Base-by-base conservation (phyloP, 1,284 basidiomycete genomes). In the Apiotrichum veenhuisii region DNA sequence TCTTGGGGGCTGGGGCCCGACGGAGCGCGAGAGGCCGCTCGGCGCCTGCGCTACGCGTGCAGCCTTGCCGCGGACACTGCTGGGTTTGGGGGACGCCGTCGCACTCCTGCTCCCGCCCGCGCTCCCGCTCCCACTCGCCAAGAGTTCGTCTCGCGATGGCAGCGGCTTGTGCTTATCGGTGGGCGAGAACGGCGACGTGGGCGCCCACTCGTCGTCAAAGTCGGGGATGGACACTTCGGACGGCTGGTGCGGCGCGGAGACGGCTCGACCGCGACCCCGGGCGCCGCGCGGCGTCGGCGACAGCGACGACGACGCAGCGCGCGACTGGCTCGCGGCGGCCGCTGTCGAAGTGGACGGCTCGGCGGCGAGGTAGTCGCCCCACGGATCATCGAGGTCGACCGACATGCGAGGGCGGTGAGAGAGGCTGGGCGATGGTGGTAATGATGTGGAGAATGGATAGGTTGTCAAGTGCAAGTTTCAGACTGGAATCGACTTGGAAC, bases 351-450 rank as follows among this genome's bases (percentile, higher is more conserved):
- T n/a, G n/a, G n/a, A n/a, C 9, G 12, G 36, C 20, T 40, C 48
- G 17, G 20, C 11, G 10, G 48, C 48, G 26, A 50, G 38, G 25
- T 26, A 36, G 10, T 50, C 48, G 9, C 23, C 48, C 48, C 48
- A 50, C 23, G 48, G 48, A 22, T 50, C 48, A n/a, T 50, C 48
- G 37, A 50, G 48, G 37, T 50, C 48, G 23, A 48, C 30, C 14
- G 46, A 48, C 46, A 48, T 48, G 33, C 46, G 44, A 46, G 25
- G 30, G 30, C 30, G 30, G 30, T 30, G 30, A 5, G 30, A 30
- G 30, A 30, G 30, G 12, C 7, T 38, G 18, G 8, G 18, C 18
- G 15, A 8, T 38, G 37, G 18, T 38, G 37, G 7, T 30, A 11
- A 3, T 38, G 37, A 38, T 38, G 37, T 18, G 8, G 37, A 17